Evolutionary conservation across 352 stramenopile genomes (phyloP), one percentile per base, ranked within the genome.

Genomic region (Phytophthora capsici): DNA sequence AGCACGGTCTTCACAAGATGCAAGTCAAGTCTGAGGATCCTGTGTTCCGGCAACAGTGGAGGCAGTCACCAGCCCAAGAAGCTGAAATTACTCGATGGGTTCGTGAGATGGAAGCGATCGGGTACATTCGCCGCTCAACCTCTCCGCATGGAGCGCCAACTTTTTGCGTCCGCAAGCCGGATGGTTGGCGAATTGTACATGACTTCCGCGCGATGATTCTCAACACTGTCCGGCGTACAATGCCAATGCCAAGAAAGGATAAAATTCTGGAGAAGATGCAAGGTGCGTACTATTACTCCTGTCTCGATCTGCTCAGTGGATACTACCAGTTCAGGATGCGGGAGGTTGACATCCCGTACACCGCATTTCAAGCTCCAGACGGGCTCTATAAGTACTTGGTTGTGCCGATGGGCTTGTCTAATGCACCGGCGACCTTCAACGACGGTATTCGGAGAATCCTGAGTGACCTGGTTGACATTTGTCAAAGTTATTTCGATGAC

Each of bases 211-310:
- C n/a, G n/a, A n/a, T n/a, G n/a, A n/a, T 14, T 72, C 30, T 65
- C 23, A 62, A 62, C 16, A 61, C 53, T 12, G 22, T 51, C 23
- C 30, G 44, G 19, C 4, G 50, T 23, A 57, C 36, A 12, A 17
- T 68, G 4, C 59, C 48, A 25, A 60, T 74, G 37, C 59, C 64
- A 1, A 12, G 64, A 12, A 73, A 78, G 45, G 45, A 78, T 41
- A 37, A 37, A 5, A 60, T 60, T 45, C 56, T 60, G 10, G 50
- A 60, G 36, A 36, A 54, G 16, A 64, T 58, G 51, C 57, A 52
- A 68, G 52, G 37, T 7, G 25, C 17, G 30, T 72, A 55, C 28
- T 61, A n/a, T 36, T 61, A 51, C 13, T 57, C 28, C 4, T 47
- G 58, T 10, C 64, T 78, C 36, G 52, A 75, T 47, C 30, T 75